Evolutionary conservation across 2,329 filamentous ascomycete species (phyloP).

Genomic region (Xylariaceae sp.): DNA sequence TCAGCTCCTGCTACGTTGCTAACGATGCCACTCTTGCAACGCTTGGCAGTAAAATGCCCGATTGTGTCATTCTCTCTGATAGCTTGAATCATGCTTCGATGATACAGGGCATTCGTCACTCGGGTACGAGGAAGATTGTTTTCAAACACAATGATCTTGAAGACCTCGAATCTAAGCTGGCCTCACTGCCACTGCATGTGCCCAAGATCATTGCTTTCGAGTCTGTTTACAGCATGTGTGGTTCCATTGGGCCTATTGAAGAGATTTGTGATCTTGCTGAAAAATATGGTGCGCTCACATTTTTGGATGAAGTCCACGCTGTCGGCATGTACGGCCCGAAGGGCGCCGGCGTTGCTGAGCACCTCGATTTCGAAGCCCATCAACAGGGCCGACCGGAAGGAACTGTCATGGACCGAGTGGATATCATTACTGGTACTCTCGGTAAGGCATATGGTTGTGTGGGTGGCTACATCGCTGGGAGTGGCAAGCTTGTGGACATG

Average conservation of each 20-base stretch:
- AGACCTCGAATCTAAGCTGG: slow-evolving; percentile 91
- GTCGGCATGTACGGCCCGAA: slow-evolving; percentile 99
- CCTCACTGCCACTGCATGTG: slow-evolving; percentile 80
- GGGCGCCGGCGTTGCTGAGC: slow-evolving; percentile 95
- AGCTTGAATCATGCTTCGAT: slow-evolving; percentile 98
- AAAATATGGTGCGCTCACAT: slow-evolving; percentile 97
- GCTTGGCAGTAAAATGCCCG: slow-evolving; percentile 92
- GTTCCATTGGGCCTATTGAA: slow-evolving; percentile 93
- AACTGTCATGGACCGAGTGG: slow-evolving; percentile 92
- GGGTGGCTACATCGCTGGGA: slow-evolving; percentile 96
- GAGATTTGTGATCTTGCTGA: slow-evolving; percentile 95
- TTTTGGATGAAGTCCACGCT: slow-evolving; percentile 97
- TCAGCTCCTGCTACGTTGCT: slow-evolving; percentile 97
- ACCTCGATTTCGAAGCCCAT: slow-evolving; percentile 92
- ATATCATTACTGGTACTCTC: slow-evolving; percentile 96
- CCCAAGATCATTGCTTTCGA: slow-evolving; percentile 99
- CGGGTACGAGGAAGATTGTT: slow-evolving; percentile 94
- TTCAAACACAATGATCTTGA: slow-evolving; percentile 98
- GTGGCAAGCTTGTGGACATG: slow-evolving; percentile 83
- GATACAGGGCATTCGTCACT: slow-evolving; percentile 99
- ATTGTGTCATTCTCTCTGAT: slow-evolving; percentile 97
- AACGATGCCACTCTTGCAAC: slow-evolving; percentile 97
- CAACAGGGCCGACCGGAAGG: slow-evolving; percentile 75
- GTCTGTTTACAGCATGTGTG: slow-evolving; percentile 99
- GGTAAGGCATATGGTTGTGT: slow-evolving; percentile 98